Conservation (phyloP, 768 basidiomycete genomes). For the Boletus pseudo-olivaceus region DNA sequence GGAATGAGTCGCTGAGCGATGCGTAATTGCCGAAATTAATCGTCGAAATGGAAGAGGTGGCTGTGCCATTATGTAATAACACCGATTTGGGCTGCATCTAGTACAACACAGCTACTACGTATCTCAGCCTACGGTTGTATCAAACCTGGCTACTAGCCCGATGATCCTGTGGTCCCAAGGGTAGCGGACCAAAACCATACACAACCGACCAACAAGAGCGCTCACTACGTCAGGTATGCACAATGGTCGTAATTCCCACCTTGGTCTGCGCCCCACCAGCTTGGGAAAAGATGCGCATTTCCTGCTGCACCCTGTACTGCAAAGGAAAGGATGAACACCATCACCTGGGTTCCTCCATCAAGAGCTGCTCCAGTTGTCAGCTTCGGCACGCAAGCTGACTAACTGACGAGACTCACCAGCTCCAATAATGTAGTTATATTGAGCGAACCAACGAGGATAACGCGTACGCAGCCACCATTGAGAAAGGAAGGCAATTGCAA, state of each 20-base stretch:
- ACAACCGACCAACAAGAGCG: not conserved
- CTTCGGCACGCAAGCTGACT: not conserved
- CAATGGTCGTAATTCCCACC: constrained; percentile 37
- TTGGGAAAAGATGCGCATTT: constrained; percentile 45
- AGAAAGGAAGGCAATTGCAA: constrained; percentile 53
- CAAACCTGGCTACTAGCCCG: not conserved
- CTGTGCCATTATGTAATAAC: not conserved
- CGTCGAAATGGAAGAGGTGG: constrained; percentile 2
- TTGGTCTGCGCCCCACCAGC: constrained; percentile 60
- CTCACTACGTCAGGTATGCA: constrained; percentile 15
- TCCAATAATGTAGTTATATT: constrained; percentile 64
- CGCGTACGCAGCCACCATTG: constrained; percentile 57
- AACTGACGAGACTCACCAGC: constrained; percentile 39
- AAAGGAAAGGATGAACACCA: constrained; percentile 51
- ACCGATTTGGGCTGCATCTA: not conserved
- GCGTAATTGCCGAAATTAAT: not conserved
- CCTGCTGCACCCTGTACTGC: constrained; percentile 53
- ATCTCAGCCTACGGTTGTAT: too few relatives aligned
- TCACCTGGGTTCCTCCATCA: constrained; percentile 44
- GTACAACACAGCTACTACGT: too few relatives aligned
- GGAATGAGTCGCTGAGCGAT: not conserved
- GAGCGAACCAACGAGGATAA: constrained; percentile 63
- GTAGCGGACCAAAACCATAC: not conserved
- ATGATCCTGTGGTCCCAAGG: not conserved
- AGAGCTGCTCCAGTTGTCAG: constrained; percentile 24